Percentiles rank a stretch among this genome's conserved stretches.
phyloP scores from a whole-genome alignment of 2,329 filamentous ascomycete genomes.

The Didymella pinodella region DNA sequence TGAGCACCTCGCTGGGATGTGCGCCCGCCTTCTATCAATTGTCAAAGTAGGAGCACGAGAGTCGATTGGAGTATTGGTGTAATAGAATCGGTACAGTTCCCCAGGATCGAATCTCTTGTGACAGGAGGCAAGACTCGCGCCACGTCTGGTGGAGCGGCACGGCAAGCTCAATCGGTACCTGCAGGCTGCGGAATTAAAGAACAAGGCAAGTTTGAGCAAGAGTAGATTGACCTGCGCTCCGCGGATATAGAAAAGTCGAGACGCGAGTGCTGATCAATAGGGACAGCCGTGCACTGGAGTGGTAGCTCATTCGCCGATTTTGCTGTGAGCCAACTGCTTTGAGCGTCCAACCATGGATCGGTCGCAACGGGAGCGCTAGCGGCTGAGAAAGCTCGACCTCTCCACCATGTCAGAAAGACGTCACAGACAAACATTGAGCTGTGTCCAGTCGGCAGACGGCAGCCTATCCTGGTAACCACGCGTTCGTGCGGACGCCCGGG shows the following conservation, averaged over 20 bases:
- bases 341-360: slow-evolving; percentile 5
- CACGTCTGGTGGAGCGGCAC: neutral
- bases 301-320: slow-evolving; percentile 1
- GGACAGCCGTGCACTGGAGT: neutral
- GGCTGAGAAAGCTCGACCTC: slow-evolving; percentile 27
- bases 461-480: slow-evolving; percentile 25
- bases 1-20: neutral
- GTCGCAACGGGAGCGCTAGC: slow-evolving; percentile 27
- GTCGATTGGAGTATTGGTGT: neutral
- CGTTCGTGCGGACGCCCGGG: slow-evolving; percentile 27
- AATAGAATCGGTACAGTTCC: slow-evolving; percentile 1
- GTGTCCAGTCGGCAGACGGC: slow-evolving; percentile 29
- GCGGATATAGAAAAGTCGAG: slow-evolving; percentile 12
- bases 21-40: neutral
- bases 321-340: neutral
- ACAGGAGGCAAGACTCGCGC: slow-evolving; percentile 2
- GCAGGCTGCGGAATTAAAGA: slow-evolving; percentile 7
- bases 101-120: neutral
- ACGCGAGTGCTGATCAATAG: slow-evolving; percentile 16
- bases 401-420: slow-evolving; percentile 46
- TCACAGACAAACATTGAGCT: slow-evolving; percentile 33
- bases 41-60: neutral
- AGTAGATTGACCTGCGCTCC: slow-evolving; percentile 4
- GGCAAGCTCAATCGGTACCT: slow-evolving; percentile 16
- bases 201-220: neutral